Percentiles rank a stretch among this genome's conserved stretches.
Evolutionary conservation across 805 yeast species (phyloP).

Genomic region (Wickerhamiella kazuoi): DNA sequence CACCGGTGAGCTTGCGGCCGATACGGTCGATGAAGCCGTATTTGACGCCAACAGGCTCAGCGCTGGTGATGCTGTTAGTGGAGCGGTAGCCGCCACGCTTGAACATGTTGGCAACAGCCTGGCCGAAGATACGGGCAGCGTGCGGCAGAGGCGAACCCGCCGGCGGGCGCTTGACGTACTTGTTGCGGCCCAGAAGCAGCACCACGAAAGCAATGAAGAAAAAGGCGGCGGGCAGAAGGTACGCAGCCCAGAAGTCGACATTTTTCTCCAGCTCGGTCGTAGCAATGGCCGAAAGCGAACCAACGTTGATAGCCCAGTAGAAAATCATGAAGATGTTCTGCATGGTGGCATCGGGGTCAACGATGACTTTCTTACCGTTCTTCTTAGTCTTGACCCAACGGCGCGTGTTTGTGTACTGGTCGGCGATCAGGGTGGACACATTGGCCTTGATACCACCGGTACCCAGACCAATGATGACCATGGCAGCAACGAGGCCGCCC

Average conservation of each 20-base stretch:
- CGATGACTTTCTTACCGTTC: constrained; percentile 49
- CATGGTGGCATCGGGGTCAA: constrained; percentile 52
- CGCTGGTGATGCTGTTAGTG: neutral
- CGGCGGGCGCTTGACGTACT: constrained; percentile 42
- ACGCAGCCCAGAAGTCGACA: constrained; percentile 51
- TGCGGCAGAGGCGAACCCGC: constrained; percentile 42
- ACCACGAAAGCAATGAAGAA: constrained; percentile 42
- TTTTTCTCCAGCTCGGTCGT: constrained; percentile 54
- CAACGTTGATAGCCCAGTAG: constrained; percentile 60
- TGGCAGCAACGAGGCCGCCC: constrained; percentile 43
- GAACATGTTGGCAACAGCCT: constrained; percentile 31
- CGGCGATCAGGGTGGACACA: constrained; percentile 58
- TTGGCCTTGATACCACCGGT: constrained; percentile 72
- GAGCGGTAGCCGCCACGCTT: constrained; percentile 3
- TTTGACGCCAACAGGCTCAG: constrained; percentile 1
- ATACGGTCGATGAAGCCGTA: constrained; percentile 7
- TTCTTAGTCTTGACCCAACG: constrained; percentile 40
- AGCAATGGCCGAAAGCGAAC: constrained; percentile 57
- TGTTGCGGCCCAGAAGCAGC: constrained; percentile 34
- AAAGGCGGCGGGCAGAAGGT: constrained; percentile 50
- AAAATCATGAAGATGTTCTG: constrained; percentile 62
- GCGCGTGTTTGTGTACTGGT: constrained; percentile 45
- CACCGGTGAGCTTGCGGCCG: neutral
- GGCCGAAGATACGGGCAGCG: constrained; percentile 29
- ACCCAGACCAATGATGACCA: constrained; percentile 51